Evolutionary conservation across 202 grass and related monocot species (phyloP).

Genomic region (Saccharum hybrid): DNA sequence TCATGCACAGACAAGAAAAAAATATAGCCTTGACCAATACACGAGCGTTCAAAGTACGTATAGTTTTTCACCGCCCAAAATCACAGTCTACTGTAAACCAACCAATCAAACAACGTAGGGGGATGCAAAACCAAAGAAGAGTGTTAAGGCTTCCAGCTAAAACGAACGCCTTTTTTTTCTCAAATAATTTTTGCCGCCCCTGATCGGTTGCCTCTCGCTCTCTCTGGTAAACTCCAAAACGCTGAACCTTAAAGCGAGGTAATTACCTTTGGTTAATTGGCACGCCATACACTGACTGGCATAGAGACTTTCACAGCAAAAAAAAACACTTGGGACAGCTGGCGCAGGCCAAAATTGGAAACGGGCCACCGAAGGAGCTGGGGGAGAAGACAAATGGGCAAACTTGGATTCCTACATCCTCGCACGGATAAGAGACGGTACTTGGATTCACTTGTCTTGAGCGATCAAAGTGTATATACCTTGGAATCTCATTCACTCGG

Average conservation of each 20-base stretch:
- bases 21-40: too few relatives aligned
- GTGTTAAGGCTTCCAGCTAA: too few relatives aligned
- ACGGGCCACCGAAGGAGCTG: too few relatives aligned
- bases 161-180: too few relatives aligned
- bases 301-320: neutral
- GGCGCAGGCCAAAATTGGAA: neutral
- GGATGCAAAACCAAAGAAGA: neutral
- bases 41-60: neutral
- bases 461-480: neutral
- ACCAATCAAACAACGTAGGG: neutral
- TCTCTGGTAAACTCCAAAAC: neutral
- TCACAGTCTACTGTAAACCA: neutral
- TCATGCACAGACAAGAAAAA: too few relatives aligned
- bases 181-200: too few relatives aligned
- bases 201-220: neutral
- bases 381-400: neutral
- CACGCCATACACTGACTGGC: too few relatives aligned
- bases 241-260: neutral
- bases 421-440: neutral
- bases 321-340: neutral
- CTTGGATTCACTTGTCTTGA: slow-evolving; percentile 12
- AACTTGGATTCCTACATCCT: slow-evolving; percentile 30
- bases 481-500: slow-evolving; percentile 36
- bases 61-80: slow-evolving; percentile 23
- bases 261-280: neutral